phyloP scores from a whole-genome alignment of 345 rosid species.

The Eucalyptus victrix region DNA sequence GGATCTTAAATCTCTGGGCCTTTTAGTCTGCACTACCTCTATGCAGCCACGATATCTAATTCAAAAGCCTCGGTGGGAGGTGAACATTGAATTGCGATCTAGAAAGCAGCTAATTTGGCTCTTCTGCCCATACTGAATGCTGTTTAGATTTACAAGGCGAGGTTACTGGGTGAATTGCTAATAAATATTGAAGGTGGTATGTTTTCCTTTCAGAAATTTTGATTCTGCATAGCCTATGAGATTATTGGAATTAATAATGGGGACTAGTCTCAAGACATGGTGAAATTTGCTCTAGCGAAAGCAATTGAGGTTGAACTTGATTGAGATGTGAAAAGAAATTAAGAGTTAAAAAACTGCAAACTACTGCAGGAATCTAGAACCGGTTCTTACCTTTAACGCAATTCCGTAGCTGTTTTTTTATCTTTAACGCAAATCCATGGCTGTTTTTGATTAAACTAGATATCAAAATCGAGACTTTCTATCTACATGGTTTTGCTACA shows the following conservation, averaged over 20 bases:
- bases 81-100: slow-evolving; percentile 4
- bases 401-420: neutral
- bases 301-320: neutral
- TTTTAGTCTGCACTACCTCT: slow-evolving; percentile 4
- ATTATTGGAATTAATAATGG: neutral
- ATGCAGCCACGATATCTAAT: neutral
- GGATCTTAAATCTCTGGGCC: slow-evolving; percentile 11
- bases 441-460: neutral
- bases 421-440: neutral
- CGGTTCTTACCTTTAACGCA: neutral
- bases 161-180: neutral
- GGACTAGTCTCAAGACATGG: neutral
- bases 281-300: neutral
- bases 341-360: neutral
- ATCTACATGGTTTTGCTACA: neutral
- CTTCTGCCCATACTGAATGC: slow-evolving; percentile 53
- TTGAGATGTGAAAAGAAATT: neutral
- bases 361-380: neutral
- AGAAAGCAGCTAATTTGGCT: slow-evolving; percentile 4
- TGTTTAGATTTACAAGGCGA: slow-evolving; percentile 20
- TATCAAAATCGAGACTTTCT: neutral
- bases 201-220: no score
- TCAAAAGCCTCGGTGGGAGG: slow-evolving; percentile 1
- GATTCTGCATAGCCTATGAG: neutral
- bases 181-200: slow-evolving; percentile 23